Percentiles rank a stretch among this genome's conserved stretches.
phyloP scores from a whole-genome alignment of 2,329 filamentous ascomycete genomes.

The Penicillium sp. region DNA sequence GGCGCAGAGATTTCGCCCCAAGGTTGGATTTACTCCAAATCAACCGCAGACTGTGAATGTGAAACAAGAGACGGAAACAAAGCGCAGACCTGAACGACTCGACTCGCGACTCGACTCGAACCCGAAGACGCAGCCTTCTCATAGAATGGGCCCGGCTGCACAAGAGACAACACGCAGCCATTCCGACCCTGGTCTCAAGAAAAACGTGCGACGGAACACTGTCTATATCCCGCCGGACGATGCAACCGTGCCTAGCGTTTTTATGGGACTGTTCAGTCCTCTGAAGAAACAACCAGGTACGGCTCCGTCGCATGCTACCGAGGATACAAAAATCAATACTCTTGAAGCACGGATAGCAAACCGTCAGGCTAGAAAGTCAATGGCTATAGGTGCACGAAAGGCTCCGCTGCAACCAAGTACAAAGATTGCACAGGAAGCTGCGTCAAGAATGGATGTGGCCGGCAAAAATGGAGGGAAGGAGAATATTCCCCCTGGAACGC shows the following conservation, averaged over 20 bases:
- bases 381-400: slow-evolving; percentile 29
- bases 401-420: slow-evolving; percentile 50
- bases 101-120: slow-evolving; percentile 8
- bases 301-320: not conserved
- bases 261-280: slow-evolving; percentile 46
- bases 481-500: slow-evolving; percentile 56
- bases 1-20: slow-evolving; percentile 41
- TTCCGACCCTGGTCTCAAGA: slow-evolving; percentile 27
- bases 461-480: slow-evolving; percentile 62
- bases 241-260: slow-evolving; percentile 42
- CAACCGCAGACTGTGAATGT: slow-evolving; percentile 15
- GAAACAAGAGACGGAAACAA: slow-evolving; percentile 8
- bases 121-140: slow-evolving; percentile 15
- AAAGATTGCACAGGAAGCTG: slow-evolving; percentile 42
- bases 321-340: slow-evolving; percentile 29
- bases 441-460: slow-evolving; percentile 46
- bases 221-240: slow-evolving; percentile 46
- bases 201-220: slow-evolving; percentile 36
- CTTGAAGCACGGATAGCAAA: slow-evolving; percentile 38
- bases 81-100: slow-evolving; percentile 3
- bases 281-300: slow-evolving; percentile 28
- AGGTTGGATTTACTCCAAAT: slow-evolving; percentile 28
- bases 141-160: slow-evolving; percentile 15
- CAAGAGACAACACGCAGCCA: not conserved
- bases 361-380: slow-evolving; percentile 27